Conservation (phyloP, 495 filamentous ascomycete genomes). For the Geopyxis carbonaria region DNA sequence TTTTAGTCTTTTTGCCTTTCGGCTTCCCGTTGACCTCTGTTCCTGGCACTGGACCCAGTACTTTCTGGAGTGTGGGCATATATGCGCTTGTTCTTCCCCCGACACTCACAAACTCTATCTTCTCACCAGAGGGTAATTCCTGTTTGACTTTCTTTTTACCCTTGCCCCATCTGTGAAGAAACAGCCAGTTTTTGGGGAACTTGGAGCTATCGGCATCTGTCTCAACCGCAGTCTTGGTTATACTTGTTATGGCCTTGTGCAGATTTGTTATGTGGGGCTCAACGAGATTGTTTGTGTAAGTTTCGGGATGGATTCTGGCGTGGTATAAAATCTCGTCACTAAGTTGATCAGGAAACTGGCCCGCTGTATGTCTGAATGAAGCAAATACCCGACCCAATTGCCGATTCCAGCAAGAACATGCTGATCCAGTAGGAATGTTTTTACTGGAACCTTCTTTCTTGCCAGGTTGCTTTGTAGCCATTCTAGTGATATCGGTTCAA, state of each 20-base stretch:
- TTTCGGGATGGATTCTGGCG: constrained; percentile 75
- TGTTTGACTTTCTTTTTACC: constrained; percentile 55
- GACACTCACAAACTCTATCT: constrained; percentile 66
- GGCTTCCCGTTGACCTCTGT: constrained; percentile 26
- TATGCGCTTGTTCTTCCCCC: constrained; percentile 79
- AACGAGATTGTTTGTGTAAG: constrained; percentile 68
- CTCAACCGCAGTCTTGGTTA: constrained; percentile 64
- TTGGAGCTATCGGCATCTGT: constrained; percentile 61
- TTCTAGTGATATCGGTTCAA: constrained; percentile 49
- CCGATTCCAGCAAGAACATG: constrained; percentile 82
- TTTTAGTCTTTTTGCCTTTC: constrained; percentile 14
- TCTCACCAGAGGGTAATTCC: constrained; percentile 63
- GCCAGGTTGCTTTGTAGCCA: constrained; percentile 54
- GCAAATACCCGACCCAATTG: constrained; percentile 76
- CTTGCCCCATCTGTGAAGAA: constrained; percentile 80
- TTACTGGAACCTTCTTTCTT: constrained; percentile 65
- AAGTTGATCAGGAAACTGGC: neutral
- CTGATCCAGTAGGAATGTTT: constrained; percentile 75
- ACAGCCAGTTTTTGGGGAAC: constrained; percentile 84
- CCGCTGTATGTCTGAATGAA: neutral
- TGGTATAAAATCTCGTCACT: constrained; percentile 82
- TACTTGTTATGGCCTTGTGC: constrained; percentile 54
- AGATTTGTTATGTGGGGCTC: constrained; percentile 54
- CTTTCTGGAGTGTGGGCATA: constrained; percentile 72
- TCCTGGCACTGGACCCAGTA: constrained; percentile 33